A percentile compares a stretch with the other conserved stretches of the same genome.
Evolutionary conservation across 208 protist genomes (phyloP).

Genomic region (Leishmania braziliensis): DNA sequence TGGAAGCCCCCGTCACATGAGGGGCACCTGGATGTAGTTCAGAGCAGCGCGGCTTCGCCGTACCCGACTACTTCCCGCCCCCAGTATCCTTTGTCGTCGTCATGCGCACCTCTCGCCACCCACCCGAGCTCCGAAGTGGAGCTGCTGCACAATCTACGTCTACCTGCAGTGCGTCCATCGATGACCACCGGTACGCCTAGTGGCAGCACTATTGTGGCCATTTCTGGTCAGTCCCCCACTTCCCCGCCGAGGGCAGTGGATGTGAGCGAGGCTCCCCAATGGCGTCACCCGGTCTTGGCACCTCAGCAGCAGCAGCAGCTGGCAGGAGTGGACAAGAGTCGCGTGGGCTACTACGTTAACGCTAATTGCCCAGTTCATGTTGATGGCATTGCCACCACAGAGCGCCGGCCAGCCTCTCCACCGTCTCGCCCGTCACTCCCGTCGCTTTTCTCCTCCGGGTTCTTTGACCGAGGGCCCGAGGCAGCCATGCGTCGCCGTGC

Average conservation of each 20-base stretch:
- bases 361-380: neutral
- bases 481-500: constrained; percentile 2
- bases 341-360: neutral
- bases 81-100: neutral
- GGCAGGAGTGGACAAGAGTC: neutral
- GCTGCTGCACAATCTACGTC: neutral
- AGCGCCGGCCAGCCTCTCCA: neutral
- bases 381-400: neutral
- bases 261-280: neutral
- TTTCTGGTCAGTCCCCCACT: neutral
- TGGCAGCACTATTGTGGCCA: neutral
- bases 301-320: neutral
- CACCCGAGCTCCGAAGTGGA: neutral
- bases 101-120: neutral
- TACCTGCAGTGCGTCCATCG: neutral
- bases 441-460: neutral
- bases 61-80: neutral
- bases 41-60: neutral
- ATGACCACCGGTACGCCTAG: neutral
- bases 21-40: neutral
- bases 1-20: neutral
- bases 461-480: neutral
- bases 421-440: neutral
- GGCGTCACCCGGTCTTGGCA: neutral
- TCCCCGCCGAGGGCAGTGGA: neutral